Percentiles rank a stretch among this genome's conserved stretches.
phyloP scores from a whole-genome alignment of 306 rosid species.

The Alnus glutinosa region DNA sequence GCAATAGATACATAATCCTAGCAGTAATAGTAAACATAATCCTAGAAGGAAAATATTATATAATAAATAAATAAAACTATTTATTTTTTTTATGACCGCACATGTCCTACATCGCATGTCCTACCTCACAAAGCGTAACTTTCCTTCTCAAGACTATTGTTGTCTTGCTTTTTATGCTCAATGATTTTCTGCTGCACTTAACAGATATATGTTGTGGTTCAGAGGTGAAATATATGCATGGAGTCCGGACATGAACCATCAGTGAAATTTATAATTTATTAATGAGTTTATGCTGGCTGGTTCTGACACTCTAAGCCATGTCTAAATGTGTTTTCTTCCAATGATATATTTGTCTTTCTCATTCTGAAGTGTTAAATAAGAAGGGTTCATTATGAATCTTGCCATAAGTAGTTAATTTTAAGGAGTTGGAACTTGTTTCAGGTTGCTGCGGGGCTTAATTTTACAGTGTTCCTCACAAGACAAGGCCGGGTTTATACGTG shows the following conservation, averaged over 20 bases:
- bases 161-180: too few species aligned
- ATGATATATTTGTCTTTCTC: neutral
- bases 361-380: neutral
- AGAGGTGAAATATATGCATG: neutral
- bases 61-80: too few species aligned
- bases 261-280: neutral
- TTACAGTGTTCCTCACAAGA: constrained; percentile 79
- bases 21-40: too few species aligned
- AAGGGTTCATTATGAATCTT: neutral
- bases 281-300: neutral
- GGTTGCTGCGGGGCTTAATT: constrained; percentile 92
- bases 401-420: neutral
- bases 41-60: too few species aligned
- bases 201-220: neutral
- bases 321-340: neutral
- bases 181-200: neutral
- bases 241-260: neutral
- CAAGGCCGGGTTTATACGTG: constrained; percentile 84
- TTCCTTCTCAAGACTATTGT: too few species aligned
- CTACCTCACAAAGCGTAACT: too few species aligned
- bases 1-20: too few species aligned
- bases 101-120: too few species aligned
- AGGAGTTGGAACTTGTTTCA: constrained; percentile 35
- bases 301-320: neutral
- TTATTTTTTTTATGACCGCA: too few species aligned